These are phyloP conservation scores for Fusarium subtropicale DNA, from an alignment of 2,329 filamentous ascomycete genomes.

Conservation along the genomic window DNA sequence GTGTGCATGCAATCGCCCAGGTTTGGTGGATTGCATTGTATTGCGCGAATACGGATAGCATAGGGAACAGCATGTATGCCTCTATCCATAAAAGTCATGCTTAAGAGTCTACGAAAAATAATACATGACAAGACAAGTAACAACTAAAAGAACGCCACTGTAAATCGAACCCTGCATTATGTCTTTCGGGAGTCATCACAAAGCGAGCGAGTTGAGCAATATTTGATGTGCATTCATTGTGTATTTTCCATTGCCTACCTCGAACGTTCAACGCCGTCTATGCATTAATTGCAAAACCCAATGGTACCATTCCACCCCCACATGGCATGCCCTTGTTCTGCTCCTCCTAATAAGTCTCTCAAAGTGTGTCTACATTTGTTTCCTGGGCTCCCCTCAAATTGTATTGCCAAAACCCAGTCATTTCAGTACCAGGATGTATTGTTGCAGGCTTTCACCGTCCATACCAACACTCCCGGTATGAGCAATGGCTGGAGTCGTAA, in stretches of 20 bases:
- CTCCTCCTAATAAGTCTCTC: constrained; percentile 17
- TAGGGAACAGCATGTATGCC: constrained; percentile 12
- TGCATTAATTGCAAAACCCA: constrained; percentile 48
- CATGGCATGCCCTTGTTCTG: constrained; percentile 10
- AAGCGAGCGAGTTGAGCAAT: neutral
- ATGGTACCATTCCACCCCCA: constrained; percentile 26
- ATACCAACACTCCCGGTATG: neutral
- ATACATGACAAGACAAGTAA: neutral
- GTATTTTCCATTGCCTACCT: constrained; percentile 45
- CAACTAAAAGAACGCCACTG: neutral
- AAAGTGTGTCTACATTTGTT: constrained; percentile 24
- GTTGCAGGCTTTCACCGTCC: neutral
- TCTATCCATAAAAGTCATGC: constrained; percentile 19
- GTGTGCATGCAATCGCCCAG: neutral
- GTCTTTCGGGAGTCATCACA: neutral
- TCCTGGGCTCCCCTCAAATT: constrained; percentile 3
- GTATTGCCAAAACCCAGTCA: constrained; percentile 20
- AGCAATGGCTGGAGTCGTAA: neutral
- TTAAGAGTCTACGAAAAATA: constrained; percentile 9
- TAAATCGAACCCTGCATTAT: neutral
- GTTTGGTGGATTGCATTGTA: neutral
- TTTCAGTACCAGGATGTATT: neutral
- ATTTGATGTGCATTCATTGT: constrained; percentile 31
- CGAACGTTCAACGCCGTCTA: constrained; percentile 52
- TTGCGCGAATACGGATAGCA: neutral